Conservation (phyloP, 495 filamentous ascomycete species). For the Sabuloglossum arenarium region DNA sequence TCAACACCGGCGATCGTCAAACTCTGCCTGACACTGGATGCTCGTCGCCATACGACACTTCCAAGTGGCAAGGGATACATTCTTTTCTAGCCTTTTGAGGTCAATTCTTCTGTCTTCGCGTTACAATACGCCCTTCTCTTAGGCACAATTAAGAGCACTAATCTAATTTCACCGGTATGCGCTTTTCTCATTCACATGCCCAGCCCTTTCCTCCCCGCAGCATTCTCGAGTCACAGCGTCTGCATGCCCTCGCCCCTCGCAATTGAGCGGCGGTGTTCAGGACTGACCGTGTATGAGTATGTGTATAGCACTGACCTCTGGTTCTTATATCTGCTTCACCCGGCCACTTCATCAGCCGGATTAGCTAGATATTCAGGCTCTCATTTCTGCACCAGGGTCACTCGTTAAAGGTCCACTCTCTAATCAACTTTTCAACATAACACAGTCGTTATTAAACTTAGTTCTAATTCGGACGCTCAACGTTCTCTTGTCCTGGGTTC, state of each 20-base stretch:
- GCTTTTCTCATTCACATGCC: conserved; percentile 4
- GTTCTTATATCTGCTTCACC: conserved; percentile 7
- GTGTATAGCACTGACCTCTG: neutral
- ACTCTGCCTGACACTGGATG: neutral
- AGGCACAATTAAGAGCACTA: conserved; percentile 5
- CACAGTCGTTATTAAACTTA: conserved; percentile 25
- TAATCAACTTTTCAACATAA: conserved; percentile 20
- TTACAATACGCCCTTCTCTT: neutral
- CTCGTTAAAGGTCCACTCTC: conserved; percentile 19
- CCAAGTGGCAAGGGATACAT: conserved; percentile 1
- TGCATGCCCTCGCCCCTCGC: conserved; percentile 11
- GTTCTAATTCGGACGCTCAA: conserved; percentile 13
- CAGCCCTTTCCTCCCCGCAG: conserved; percentile 8
- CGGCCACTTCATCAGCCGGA: conserved; percentile 17
- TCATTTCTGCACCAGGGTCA: conserved; percentile 23
- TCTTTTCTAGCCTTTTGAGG: neutral
- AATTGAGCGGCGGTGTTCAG: conserved; percentile 7
- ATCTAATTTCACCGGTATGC: conserved; percentile 15
- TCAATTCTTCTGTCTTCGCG: neutral
- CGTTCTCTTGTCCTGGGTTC: neutral
- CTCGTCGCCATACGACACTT: neutral
- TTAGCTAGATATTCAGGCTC: conserved; percentile 4
- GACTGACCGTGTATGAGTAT: neutral
- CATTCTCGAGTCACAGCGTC: neutral
- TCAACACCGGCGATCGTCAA: neutral